Conservation (phyloP, 306 rosid genomes). For the Citrullus amarus region DNA sequence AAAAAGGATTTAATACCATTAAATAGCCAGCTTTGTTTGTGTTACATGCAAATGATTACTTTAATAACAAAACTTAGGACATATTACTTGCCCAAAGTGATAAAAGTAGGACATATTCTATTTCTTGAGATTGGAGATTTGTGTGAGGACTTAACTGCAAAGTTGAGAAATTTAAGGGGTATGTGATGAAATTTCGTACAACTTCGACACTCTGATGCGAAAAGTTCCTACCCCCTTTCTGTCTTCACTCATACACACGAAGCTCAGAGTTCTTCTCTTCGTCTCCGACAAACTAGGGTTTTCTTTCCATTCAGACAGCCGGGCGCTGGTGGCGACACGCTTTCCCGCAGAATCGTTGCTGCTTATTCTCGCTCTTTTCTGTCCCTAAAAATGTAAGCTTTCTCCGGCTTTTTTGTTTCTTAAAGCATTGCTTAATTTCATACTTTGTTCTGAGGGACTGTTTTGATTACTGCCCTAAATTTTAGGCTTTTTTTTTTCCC, state of each 20-base stretch:
- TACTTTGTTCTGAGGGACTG: background rate
- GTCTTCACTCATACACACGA: background rate
- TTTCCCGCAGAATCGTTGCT: background rate
- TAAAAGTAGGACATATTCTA: background rate
- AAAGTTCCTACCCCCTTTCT: background rate
- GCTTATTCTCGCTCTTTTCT: constrained; percentile 5
- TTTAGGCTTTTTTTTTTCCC: background rate
- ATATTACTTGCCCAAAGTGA: constrained; percentile 1
- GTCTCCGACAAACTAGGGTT: constrained; percentile 28
- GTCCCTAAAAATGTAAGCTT: constrained; percentile 12
- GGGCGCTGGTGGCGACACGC: background rate
- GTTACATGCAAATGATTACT: background rate
- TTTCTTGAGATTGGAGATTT: background rate
- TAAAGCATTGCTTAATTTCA: background rate
- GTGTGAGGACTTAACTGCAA: constrained; percentile 3
- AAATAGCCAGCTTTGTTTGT: background rate
- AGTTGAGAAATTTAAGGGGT: background rate
- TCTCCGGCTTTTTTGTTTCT: background rate
- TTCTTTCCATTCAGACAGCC: constrained; percentile 12
- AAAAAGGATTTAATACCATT: background rate
- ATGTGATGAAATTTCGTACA: background rate
- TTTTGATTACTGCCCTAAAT: background rate
- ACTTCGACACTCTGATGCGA: constrained; percentile 16
- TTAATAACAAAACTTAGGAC: background rate
- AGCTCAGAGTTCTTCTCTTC: background rate